Base-by-base conservation (phyloP, 441 rosid genomes). In the Theobroma grandiflorum region DNA sequence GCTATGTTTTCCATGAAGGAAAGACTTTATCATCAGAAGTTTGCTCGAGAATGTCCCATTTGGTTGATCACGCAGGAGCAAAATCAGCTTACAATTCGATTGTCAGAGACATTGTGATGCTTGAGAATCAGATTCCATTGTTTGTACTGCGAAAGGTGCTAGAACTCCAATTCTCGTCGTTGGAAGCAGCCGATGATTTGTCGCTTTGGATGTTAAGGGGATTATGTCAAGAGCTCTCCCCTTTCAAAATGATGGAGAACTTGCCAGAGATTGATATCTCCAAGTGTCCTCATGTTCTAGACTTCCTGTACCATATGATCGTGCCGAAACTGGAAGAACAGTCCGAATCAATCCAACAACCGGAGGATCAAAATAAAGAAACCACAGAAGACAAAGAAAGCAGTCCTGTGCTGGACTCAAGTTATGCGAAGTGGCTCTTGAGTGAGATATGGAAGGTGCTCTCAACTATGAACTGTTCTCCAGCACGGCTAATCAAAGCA, bases 61-160 rank as follows among this genome's bases (percentile, higher is more conserved):
- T 86, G 80, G 61, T 83, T 40, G 93, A 88, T 74, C 35, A 38
- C 52, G 72, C 85, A 1, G 86, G 86, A 18, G 85, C 78, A 33
- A 90, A 89, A 86, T 81, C 90, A 1, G 89, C 88, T 1, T 87
- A 87, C 22, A 88, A 90, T 52, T 91, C 85, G 12, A 87, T 93
- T 78, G 84, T 93, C 14, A 85, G 90, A 82, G 97, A 94, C 49
- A 71, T 93, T 22, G 80, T 91, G 87, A 93, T 93, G 97, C 81
- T 91, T 0, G 97, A 91, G 84, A 94, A 94, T 79, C 97, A 93
- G 82, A 88, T 94, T 65, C 98, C 97, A 0, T 63, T 94, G 2
- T 90, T 94, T 18, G 88, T 94, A 8, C 35, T 91, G 74, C 80
- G 86, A 64, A 88, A 85, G 71, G 83, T 89, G 49, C 64, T 93